A percentile compares a stretch with the other conserved stretches of the same genome.
These are phyloP conservation scores for Lachnellula cervina DNA, from an alignment of 2,329 filamentous ascomycete species.

Conservation along the genomic window DNA sequence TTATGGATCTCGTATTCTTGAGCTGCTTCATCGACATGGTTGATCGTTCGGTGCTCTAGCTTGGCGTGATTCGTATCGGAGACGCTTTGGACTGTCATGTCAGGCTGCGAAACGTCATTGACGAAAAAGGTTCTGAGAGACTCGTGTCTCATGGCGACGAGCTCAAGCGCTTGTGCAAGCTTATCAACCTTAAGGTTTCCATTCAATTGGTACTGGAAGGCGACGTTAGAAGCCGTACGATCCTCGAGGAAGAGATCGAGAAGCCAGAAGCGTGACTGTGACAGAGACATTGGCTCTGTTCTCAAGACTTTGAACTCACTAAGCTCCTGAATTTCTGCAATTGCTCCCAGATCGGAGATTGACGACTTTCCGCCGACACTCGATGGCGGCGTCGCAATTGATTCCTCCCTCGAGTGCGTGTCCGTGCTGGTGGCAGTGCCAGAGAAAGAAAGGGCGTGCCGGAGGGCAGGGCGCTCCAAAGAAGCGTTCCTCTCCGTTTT, in stretches of 20 bases:
- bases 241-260: conserved; percentile 32
- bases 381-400: conserved; percentile 3
- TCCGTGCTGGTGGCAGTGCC: conserved; percentile 2
- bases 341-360: conserved; percentile 4
- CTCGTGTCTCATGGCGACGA: conserved; percentile 18
- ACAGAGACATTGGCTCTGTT: conserved; percentile 33
- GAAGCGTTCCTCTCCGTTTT: not conserved
- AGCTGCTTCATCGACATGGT: conserved; percentile 14
- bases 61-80: conserved; percentile 29
- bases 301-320: conserved; percentile 7
- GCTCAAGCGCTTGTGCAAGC: conserved; percentile 34
- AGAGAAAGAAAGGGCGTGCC: not conserved
- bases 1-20: conserved; percentile 21
- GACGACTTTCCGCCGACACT: conserved; percentile 1
- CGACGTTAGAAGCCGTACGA: conserved; percentile 38
- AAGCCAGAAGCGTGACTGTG: conserved; percentile 41
- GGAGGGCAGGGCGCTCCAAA: not conserved
- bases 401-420: conserved; percentile 1
- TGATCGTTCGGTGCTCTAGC: conserved; percentile 8
- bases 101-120: conserved; percentile 5
- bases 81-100: conserved; percentile 8
- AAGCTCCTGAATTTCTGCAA: conserved; percentile 7
- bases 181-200: conserved; percentile 31
- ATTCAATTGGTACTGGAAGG: conserved; percentile 29
- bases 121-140: conserved; percentile 6